phyloP scores from a whole-genome alignment of 352 stramenopile genomes.

The Phytophthora tubulina region DNA sequence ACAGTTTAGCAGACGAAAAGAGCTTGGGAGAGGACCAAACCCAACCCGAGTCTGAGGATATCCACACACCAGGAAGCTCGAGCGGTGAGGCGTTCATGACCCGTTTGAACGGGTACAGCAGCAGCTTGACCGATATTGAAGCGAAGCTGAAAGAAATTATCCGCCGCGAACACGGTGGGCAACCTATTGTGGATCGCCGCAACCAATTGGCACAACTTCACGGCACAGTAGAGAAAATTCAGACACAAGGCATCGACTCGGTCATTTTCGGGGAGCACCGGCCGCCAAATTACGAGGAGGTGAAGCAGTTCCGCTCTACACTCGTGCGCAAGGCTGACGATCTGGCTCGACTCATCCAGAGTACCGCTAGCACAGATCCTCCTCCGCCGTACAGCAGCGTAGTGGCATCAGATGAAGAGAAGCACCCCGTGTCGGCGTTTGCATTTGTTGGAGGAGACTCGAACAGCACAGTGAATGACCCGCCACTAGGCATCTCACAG shows the following conservation, averaged over 20 bases:
- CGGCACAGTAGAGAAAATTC: slow-evolving; percentile 78
- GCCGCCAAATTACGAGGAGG: slow-evolving; percentile 73
- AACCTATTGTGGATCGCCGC: slow-evolving; percentile 54
- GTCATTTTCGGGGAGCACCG: slow-evolving; percentile 80
- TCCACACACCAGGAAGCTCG: slow-evolving; percentile 20
- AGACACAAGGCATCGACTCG: slow-evolving; percentile 81
- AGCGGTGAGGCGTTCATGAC: slow-evolving; percentile 52
- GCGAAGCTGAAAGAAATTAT: slow-evolving; percentile 63
- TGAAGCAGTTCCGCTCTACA: slow-evolving; percentile 75
- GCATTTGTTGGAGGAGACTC: slow-evolving; percentile 57
- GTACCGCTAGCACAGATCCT: slow-evolving; percentile 41
- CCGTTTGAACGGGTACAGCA: slow-evolving; percentile 56
- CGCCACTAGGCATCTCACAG: slow-evolving; percentile 49
- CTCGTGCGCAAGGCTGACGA: slow-evolving; percentile 73
- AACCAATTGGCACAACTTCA: slow-evolving; percentile 82
- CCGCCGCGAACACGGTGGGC: slow-evolving; percentile 51
- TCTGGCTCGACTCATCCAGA: slow-evolving; percentile 73
- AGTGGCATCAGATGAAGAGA: slow-evolving; percentile 38
- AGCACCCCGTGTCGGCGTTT: slow-evolving; percentile 59
- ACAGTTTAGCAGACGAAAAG: slow-evolving; percentile 26
- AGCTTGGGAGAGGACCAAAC: slow-evolving; percentile 26
- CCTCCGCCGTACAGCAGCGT: slow-evolving; percentile 19
- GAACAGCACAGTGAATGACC: slow-evolving; percentile 37
- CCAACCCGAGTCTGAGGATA: slow-evolving; percentile 39
- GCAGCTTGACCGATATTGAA: slow-evolving; percentile 59